Evolutionary conservation across 2,329 filamentous ascomycete species (phyloP).

Genomic region (Beauveria pseudobassiana): DNA sequence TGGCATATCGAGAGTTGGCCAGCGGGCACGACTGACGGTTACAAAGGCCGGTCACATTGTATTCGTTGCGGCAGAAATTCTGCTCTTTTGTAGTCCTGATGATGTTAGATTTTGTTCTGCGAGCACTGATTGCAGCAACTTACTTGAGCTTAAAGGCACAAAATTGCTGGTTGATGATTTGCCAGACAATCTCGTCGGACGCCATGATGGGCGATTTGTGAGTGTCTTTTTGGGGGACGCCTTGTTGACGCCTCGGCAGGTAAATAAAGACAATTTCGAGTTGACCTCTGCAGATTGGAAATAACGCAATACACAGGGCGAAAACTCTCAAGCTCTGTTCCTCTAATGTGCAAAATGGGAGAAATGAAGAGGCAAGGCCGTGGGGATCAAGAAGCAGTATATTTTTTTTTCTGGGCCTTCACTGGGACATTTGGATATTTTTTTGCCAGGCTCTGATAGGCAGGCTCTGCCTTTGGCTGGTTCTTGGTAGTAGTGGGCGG

Average conservation of each 20-base stretch:
- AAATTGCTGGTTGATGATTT: slow-evolving; percentile 91
- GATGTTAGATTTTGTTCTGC: slow-evolving; percentile 20
- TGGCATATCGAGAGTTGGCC: slow-evolving; percentile 88
- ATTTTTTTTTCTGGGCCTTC: slow-evolving; percentile 12
- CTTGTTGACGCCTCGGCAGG: too few relatives aligned
- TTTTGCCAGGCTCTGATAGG: slow-evolving; percentile 16
- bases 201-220: slow-evolving; percentile 49
- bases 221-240: not conserved
- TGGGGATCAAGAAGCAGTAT: slow-evolving; percentile 6
- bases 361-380: not conserved
- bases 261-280: not conserved
- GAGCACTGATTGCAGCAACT: slow-evolving; percentile 19
- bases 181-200: slow-evolving; percentile 96
- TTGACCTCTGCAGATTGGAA: not conserved
- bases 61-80: slow-evolving; percentile 93
- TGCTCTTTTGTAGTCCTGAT: slow-evolving; percentile 71
- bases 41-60: slow-evolving; percentile 78
- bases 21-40: slow-evolving; percentile 84
- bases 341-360: not conserved
- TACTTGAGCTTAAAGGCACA: slow-evolving; percentile 93
- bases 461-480: not conserved
- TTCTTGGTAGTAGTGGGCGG: slow-evolving; percentile 11
- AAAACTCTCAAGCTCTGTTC: not conserved
- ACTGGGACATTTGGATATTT: slow-evolving; percentile 10
- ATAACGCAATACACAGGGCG: not conserved